A percentile compares a stretch with the other conserved stretches of the same genome.
These are phyloP conservation scores for Mikania micrantha DNA, from an alignment of 129 eudicot genomes.

Conservation along the genomic window DNA sequence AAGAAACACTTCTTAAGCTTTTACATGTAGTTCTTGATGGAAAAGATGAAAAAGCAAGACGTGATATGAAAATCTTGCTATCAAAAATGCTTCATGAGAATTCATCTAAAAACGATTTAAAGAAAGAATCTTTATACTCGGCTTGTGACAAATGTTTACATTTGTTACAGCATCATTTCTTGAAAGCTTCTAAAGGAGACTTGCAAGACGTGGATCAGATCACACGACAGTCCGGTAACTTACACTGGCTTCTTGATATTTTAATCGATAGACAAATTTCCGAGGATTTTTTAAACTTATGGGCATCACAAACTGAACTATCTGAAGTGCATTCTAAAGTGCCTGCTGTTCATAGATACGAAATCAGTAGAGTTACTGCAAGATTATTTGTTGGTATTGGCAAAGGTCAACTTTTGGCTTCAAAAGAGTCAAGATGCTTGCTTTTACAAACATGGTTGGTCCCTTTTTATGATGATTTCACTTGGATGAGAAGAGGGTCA, in stretches of 20 bases:
- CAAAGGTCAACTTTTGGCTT: slow-evolving; percentile 79
- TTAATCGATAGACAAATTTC: slow-evolving; percentile 84
- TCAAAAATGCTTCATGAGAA: slow-evolving; percentile 84
- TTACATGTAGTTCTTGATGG: slow-evolving; percentile 82
- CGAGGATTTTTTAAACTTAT: slow-evolving; percentile 66
- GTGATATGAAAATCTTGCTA: slow-evolving; percentile 79
- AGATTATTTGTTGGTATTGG: slow-evolving; percentile 90
- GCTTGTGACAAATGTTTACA: slow-evolving; percentile 71
- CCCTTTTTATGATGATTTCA: slow-evolving; percentile 90
- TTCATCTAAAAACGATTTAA: slow-evolving; percentile 58
- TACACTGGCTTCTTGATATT: slow-evolving; percentile 88
- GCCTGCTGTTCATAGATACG: slow-evolving; percentile 67
- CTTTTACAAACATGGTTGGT: slow-evolving; percentile 90
- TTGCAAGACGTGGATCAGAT: slow-evolving; percentile 55
- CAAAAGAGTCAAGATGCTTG: slow-evolving; percentile 76
- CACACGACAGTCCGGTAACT: slow-evolving; percentile 77
- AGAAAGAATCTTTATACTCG: slow-evolving; percentile 68
- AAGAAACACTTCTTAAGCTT: slow-evolving; percentile 72
- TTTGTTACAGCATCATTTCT: slow-evolving; percentile 46
- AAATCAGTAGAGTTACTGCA: slow-evolving; percentile 81
- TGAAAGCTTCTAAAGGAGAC: slow-evolving; percentile 53
- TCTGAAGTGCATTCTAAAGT: slow-evolving; percentile 75
- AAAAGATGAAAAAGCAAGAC: slow-evolving; percentile 87
- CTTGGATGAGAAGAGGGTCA: slow-evolving; percentile 91
- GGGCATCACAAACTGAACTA: slow-evolving; percentile 70